Evolutionary conservation across 495 filamentous ascomycete species (phyloP).

Genomic region (Aspergillus heteromorphus): DNA sequence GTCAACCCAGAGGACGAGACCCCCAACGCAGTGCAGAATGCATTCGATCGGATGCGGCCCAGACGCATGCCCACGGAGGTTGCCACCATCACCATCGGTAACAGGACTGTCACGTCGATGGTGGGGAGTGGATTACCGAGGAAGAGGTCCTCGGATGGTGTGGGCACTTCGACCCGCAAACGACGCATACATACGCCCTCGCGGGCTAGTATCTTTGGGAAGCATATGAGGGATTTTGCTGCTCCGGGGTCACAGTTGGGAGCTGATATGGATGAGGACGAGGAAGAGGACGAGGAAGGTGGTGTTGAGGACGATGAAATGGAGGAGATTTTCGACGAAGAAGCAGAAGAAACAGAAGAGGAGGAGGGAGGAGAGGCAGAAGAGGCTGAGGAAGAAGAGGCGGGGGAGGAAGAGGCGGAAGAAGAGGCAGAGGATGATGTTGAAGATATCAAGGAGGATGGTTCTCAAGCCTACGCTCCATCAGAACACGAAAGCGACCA

Average conservation of each 20-base stretch:
- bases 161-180: conserved; percentile 19
- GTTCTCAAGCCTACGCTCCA: conserved; percentile 7
- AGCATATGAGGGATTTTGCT: conserved; percentile 65
- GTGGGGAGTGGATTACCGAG: conserved; percentile 47
- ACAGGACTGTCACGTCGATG: conserved; percentile 62
- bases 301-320: too few species aligned
- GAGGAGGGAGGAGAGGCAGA: conserved; percentile 13
- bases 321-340: too few species aligned
- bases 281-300: conserved; percentile 19
- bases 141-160: conserved; percentile 28
- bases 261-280: conserved; percentile 21
- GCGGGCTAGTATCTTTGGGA: conserved; percentile 52
- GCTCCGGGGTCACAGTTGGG: conserved; percentile 56
- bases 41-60: conserved; percentile 62
- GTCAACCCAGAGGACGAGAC: conserved; percentile 21
- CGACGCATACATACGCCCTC: conserved; percentile 40
- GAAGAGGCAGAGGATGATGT: conserved; percentile 19
- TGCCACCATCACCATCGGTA: conserved; percentile 86
- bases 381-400: conserved; percentile 26
- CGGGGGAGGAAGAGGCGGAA: conserved; percentile 26
- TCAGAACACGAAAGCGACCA: conserved; percentile 2
- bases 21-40: conserved; percentile 53
- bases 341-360: conserved; percentile 20
- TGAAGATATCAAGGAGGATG: conserved; percentile 13
- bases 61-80: conserved; percentile 61